Conservation (phyloP, 805 yeast genomes). For the Candida endomychidarum region DNA sequence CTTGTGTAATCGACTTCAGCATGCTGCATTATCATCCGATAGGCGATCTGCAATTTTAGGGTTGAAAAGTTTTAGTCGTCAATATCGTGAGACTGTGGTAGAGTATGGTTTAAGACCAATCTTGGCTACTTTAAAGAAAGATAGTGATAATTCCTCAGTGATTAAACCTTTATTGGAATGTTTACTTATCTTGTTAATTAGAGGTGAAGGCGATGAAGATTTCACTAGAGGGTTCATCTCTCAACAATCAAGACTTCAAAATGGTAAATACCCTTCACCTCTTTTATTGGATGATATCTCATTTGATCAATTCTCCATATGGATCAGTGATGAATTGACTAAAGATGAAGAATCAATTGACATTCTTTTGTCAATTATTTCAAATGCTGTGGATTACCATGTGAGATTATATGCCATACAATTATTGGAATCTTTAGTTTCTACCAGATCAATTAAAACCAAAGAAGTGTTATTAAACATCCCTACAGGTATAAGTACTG, state of each 20-base stretch:
- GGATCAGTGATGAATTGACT: slow-evolving; percentile 93
- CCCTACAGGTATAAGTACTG: slow-evolving; percentile 76
- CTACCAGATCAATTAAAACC: slow-evolving; percentile 71
- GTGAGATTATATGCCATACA: slow-evolving; percentile 79
- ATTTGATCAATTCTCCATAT: slow-evolving; percentile 83
- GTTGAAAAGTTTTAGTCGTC: slow-evolving; percentile 82
- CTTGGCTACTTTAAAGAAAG: slow-evolving; percentile 62
- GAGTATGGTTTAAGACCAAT: slow-evolving; percentile 81
- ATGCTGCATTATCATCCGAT: slow-evolving; percentile 80
- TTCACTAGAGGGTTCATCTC: slow-evolving; percentile 70
- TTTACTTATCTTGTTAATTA: slow-evolving; percentile 72
- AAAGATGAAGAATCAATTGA: slow-evolving; percentile 42
- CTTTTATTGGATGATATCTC: slow-evolving; percentile 52
- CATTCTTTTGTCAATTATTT: slow-evolving; percentile 42
- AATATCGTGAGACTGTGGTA: slow-evolving; percentile 85
- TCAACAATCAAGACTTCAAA: slow-evolving; percentile 68
- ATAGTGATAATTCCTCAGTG: slow-evolving; percentile 65
- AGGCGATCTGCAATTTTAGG: slow-evolving; percentile 90
- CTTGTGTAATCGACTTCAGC: slow-evolving; percentile 80
- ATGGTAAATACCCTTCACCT: slow-evolving; percentile 81
- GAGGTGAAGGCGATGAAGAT: slow-evolving; percentile 63
- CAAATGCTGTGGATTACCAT: slow-evolving; percentile 65
- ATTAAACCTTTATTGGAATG: slow-evolving; percentile 85
- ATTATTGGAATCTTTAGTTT: slow-evolving; percentile 75
- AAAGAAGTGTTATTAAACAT: slow-evolving; percentile 70